Evolutionary conservation across 106 monocot species (phyloP), one percentile per base, ranked within the genome.

Genomic region (Platanthera zijinensis): DNA sequence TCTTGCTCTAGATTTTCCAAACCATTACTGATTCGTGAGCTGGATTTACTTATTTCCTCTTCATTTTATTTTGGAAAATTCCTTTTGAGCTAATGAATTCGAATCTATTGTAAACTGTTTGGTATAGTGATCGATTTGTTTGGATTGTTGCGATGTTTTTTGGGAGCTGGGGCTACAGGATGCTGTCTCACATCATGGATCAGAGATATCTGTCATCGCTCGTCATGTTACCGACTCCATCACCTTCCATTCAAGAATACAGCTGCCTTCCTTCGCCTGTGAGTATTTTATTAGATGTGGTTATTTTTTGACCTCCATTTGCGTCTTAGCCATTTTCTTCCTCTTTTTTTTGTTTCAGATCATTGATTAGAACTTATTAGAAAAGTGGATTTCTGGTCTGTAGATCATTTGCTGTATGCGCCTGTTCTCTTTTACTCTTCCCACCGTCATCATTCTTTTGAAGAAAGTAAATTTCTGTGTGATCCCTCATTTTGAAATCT

Each of bases 141-240:
- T 70, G 48, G 48, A 48, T 70, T 70, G 48, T 47, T 47, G 70
- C 47, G 48, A 66, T 66, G 30, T 74, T 47, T 32, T 51, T 72
- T n/a, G 39, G 72, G 72, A 50, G n/a, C 22, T 50, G 25, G 4
- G 71, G 25, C 28, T 72, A 50, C 62, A 80, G 70, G 76, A 88
- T 91, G 86, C 76, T 84, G 75, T 81, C 83, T 74, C 54, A 84
- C 69, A 22, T 81, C 78, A 87, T 85, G 78, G 89, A 89, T 85
- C 81, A 85, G 76, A 76, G 84, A 67, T 71, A 74, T 48, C 74
- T 70, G 7, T 70, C 75, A 8, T 81, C 80, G 46, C 30, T 75
- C 47, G 48, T 56, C 80, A 81, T 46, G 53, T 57, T 75, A 69
- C 22, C 80, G 10, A 52, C 53, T 6, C 74, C 84, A 14, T 78